Evolutionary conservation across 2,329 filamentous ascomycete genomes (phyloP), one percentile per base, ranked within the genome.

Genomic region (Cercospora nicotianae): DNA sequence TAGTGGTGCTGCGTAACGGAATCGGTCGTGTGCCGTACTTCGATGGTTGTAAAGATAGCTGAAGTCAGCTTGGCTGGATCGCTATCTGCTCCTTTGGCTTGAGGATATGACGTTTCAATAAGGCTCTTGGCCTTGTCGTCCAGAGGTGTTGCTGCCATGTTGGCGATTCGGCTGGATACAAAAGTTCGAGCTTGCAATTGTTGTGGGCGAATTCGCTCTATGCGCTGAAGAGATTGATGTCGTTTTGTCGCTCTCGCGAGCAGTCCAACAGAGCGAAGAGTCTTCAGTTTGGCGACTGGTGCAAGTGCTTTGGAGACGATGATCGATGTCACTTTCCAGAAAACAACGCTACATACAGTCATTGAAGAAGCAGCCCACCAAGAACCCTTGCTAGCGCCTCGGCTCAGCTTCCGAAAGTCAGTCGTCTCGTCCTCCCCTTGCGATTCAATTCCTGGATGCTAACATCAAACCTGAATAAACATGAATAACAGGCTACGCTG

Each of bases 21-120:
- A 23, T 31, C 55, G 48, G 26, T 65, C 69, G 65, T 42, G 67
- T 67, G 66, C 71, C 12, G 62, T 63, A 78, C 76, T 69, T 78
- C 77, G 33, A 73, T 72, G 28, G 74, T 66, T 13, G 76, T 69
- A 67, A 78, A 80, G 65, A 79, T 72, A 53, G 75, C 71, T 13
- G 73, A 69, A 1, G 78, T 79, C 39, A 78, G 73, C 73, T 79
- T 79, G 57, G 70, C 72, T 42, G 77, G 72, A 63, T 79, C 76
- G 57, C 71, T 71, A 36, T 75, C 75, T 10, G 72, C 72, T 23
- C 73, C 74, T 58, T 73, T 73, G n/a, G 73, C 73, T 62, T 77
- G 72, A 26, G 77, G 76, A 65, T 76, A 79, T n/a, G 77, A 76
- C 66, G 74, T 74, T 61, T 74, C 67, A 64, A 79, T 69, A 59